phyloP scores from a whole-genome alignment of 805 yeast species.

The Metschnikowia peoriensis region DNA sequence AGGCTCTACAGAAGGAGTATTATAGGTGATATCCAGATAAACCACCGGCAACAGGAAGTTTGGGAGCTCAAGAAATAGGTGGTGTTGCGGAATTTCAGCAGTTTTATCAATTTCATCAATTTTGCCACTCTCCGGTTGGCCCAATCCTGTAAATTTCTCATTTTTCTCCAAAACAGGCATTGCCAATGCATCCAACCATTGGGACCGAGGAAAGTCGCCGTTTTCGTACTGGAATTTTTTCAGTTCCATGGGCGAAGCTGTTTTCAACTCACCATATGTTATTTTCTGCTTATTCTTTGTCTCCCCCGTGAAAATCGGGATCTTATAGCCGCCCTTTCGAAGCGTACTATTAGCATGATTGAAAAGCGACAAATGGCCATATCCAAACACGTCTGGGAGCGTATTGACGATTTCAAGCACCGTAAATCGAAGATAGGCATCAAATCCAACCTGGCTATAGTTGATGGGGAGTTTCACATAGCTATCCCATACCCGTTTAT shows the following conservation, averaged over 20 bases:
- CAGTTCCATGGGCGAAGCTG: slow-evolving; percentile 42
- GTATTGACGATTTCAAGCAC: slow-evolving; percentile 69
- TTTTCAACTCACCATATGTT: slow-evolving; percentile 21
- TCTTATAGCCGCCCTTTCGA: slow-evolving; percentile 67
- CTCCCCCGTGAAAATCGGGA: slow-evolving; percentile 14
- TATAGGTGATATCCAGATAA: slow-evolving; percentile 55
- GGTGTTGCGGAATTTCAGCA: slow-evolving; percentile 16
- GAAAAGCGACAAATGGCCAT: slow-evolving; percentile 59
- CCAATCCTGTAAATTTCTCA: background rate
- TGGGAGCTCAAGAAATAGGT: slow-evolving; percentile 45
- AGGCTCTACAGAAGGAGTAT: slow-evolving; percentile 6
- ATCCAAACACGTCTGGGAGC: slow-evolving; percentile 53
- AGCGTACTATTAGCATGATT: slow-evolving; percentile 52
- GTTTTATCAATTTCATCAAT: slow-evolving; percentile 2
- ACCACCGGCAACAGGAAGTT: slow-evolving; percentile 73
- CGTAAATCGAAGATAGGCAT: slow-evolving; percentile 56
- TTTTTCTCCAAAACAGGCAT: slow-evolving; percentile 50
- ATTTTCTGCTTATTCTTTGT: slow-evolving; percentile 7
- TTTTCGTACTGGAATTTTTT: slow-evolving; percentile 61
- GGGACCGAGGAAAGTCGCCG: slow-evolving; percentile 58
- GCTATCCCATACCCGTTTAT: slow-evolving; percentile 60
- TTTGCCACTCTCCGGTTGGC: background rate
- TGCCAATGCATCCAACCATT: slow-evolving; percentile 75
- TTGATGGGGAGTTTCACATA: slow-evolving; percentile 73
- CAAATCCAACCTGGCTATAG: slow-evolving; percentile 66